Conservation (phyloP, 164 flowering plant species). For the Liriodendron chinense region DNA sequence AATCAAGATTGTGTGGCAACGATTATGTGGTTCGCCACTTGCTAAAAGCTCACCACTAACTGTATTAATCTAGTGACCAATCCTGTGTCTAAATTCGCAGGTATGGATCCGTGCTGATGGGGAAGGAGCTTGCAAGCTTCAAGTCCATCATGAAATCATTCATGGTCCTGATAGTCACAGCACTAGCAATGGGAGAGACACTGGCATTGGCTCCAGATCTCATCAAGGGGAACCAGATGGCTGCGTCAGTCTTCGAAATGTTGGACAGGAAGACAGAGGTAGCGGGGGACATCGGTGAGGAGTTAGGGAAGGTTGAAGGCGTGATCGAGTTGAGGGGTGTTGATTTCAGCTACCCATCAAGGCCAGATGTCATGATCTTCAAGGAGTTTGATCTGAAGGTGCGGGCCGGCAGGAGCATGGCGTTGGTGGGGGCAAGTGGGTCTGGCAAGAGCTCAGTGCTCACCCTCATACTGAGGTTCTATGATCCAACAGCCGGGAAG, state of each 20-base stretch:
- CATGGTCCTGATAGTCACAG: conserved; percentile 92
- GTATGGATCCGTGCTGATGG: conserved; percentile 95
- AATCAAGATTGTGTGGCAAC: no score
- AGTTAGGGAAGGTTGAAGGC: conserved; percentile 63
- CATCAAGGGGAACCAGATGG: conserved; percentile 86
- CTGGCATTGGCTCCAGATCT: conserved; percentile 90
- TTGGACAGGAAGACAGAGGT: conserved; percentile 71
- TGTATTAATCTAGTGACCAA: not conserved
- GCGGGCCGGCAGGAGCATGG: conserved; percentile 74
- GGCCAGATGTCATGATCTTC: conserved; percentile 78
- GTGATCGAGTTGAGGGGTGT: conserved; percentile 66
- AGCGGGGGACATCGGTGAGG: conserved; percentile 69
- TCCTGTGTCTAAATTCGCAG: conserved; percentile 23
- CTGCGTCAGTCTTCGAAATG: conserved; percentile 82
- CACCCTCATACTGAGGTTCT: conserved; percentile 81
- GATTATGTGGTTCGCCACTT: no score
- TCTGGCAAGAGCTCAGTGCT: conserved; percentile 95
- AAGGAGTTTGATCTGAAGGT: conserved; percentile 72
- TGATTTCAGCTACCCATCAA: conserved; percentile 82
- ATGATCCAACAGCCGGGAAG: conserved; percentile 80
- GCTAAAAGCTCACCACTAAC: no score
- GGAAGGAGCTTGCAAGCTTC: conserved; percentile 73
- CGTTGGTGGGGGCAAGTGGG: conserved; percentile 96
- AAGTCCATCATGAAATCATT: conserved; percentile 90
- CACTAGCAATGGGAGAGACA: conserved; percentile 96